Conservation (phyloP, 2,329 filamentous ascomycete species). For the Trichoderma cornu-damae region DNA sequence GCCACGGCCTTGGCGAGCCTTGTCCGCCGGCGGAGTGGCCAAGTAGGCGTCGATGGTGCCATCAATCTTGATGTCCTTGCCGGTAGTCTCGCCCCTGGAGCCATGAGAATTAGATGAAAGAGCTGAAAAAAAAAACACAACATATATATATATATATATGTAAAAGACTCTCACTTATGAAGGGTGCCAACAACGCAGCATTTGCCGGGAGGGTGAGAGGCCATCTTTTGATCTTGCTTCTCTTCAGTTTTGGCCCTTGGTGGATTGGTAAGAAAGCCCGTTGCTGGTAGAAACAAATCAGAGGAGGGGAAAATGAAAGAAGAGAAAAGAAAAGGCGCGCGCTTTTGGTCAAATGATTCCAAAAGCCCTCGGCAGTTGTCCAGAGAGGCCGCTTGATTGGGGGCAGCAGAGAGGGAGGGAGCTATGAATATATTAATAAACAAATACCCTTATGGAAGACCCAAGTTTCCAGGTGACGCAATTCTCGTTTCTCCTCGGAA, state of each 20-base stretch:
- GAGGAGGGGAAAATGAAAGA: neutral
- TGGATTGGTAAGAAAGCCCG: neutral
- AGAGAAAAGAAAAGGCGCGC: too few species aligned
- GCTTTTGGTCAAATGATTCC: neutral
- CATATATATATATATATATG: too few species aligned
- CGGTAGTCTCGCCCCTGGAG: conserved; percentile 12
- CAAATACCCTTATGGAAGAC: too few species aligned
- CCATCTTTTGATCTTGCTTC: conserved; percentile 37
- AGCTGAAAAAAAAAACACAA: neutral
- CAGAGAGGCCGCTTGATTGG: neutral
- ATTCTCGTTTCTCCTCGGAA: neutral
- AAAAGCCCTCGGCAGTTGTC: neutral
- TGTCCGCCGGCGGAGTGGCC: conserved; percentile 20
- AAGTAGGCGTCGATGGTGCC: conserved; percentile 23
- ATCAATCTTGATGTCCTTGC: conserved; percentile 19
- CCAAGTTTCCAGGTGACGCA: conserved; percentile 12
- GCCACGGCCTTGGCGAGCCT: conserved; percentile 3
- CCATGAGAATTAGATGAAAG: neutral
- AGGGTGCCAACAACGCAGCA: conserved; percentile 51
- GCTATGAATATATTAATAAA: too few species aligned
- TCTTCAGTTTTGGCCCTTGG: neutral
- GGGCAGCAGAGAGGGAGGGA: conserved; percentile 1
- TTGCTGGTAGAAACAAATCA: neutral
- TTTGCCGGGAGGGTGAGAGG: conserved; percentile 46
- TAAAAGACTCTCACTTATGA: conserved; percentile 54